A percentile compares a stretch with the other conserved stretches of the same genome.
Conservation (phyloP, 2,329 filamentous ascomycete genomes). For the Scedosporium minutisporum region DNA sequence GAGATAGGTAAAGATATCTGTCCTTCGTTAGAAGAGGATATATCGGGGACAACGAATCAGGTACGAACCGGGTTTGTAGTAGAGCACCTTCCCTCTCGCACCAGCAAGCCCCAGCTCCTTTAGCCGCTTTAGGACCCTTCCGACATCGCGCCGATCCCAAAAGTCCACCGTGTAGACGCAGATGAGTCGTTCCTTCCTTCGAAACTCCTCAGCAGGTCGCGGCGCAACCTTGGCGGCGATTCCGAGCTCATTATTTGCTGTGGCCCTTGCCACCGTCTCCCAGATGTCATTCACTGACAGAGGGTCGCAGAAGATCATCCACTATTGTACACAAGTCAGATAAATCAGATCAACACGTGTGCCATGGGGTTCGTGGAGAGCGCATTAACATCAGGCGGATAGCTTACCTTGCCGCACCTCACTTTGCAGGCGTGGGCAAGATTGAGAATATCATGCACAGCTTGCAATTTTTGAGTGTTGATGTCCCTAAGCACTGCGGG, state of each 20-base stretch:
- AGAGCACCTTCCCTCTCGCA: constrained; percentile 42
- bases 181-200: constrained; percentile 45
- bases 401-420: constrained; percentile 54
- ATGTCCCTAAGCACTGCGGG: constrained; percentile 34
- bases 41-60: background rate
- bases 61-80: constrained; percentile 65
- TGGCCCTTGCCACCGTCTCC: constrained; percentile 56
- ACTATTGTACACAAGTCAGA: constrained; percentile 31
- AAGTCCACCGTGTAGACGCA: constrained; percentile 76
- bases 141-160: constrained; percentile 56
- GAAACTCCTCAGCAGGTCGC: constrained; percentile 29
- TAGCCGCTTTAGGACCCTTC: constrained; percentile 54
- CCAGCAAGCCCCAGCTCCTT: constrained; percentile 52
- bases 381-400: constrained; percentile 11
- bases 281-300: constrained; percentile 52
- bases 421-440: constrained; percentile 51
- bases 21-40: constrained; percentile 7
- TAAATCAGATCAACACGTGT: background rate
- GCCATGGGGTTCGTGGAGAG: background rate
- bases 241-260: constrained; percentile 60
- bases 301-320: constrained; percentile 60
- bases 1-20: constrained; percentile 60
- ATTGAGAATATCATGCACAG: constrained; percentile 45
- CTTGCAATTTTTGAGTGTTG: constrained; percentile 36
- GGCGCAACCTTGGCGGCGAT: constrained; percentile 63